Base-by-base conservation (phyloP, 2,329 filamentous ascomycete species). In the Colletotrichum chrysophilum region DNA sequence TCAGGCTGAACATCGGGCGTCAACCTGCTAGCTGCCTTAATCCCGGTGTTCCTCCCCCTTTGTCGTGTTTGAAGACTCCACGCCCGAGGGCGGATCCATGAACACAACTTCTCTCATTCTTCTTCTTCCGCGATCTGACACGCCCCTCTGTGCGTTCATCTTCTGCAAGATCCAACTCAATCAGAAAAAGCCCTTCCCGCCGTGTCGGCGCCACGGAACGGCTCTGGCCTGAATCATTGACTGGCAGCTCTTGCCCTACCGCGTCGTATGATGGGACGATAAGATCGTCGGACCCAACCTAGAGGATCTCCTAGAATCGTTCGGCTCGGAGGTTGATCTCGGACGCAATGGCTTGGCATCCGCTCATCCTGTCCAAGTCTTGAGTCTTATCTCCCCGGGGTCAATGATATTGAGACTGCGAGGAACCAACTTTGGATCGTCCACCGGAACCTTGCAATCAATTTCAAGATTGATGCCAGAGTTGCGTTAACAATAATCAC, bases 121-220 rank as follows among this genome's bases (percentile, higher is more conserved):
- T 58, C 16, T 64, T 34, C 36, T 21, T 52, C 56, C 61, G 18
- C 6, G n/a, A 62, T 73, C 32, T 65, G 21, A 52, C 64, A 76
- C 74, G 43, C 74, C 74, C 62, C 64, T 67, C 34, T 61, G 28
- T 56, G 58, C 58, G 38, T 14, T 61, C 58, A 65, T 68, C 56
- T 68, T 26, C 64, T 76, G 74, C 70, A 48, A 76, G 70, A 76
- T 76, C 58, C 64, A 76, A 76, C 74, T 69, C 30, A 60, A 74
- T 73, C 74, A 73, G 14, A 55, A n/a, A 48, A 34, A 43, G 66
- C 67, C 67, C 61, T 65, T 76, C 48, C 74, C 64, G 32, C 36
- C 21, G 70, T 60, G 64, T 36, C 65, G 64, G 64, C 14, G 70
- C 64, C 48, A 30, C 48, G 36, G 36, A 52, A 30, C 26, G 67